Percentiles rank a stretch among this genome's conserved stretches.
These are phyloP conservation scores for Tagetes erecta DNA, from an alignment of 129 eudicot genomes.

Conservation along the genomic window DNA sequence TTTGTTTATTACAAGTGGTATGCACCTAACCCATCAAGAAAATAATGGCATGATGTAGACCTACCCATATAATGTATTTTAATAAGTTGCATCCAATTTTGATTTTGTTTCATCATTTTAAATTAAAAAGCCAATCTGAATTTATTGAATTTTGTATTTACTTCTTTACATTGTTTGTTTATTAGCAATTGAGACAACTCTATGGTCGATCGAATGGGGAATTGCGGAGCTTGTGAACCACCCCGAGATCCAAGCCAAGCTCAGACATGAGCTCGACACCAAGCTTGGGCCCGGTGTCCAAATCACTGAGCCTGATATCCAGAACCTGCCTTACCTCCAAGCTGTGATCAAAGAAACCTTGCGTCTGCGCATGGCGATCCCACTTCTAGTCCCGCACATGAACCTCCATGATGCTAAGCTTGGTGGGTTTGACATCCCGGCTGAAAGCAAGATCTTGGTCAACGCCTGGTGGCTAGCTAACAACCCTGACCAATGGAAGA, in stretches of 20 bases:
- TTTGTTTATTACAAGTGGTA: constrained; percentile 18
- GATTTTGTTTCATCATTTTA: neutral
- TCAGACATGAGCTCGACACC: constrained; percentile 70
- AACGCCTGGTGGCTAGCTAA: constrained; percentile 96
- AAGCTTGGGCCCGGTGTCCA: constrained; percentile 75
- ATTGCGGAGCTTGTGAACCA: constrained; percentile 88
- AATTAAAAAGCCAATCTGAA: neutral
- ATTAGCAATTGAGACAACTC: constrained; percentile 90
- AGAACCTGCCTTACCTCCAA: constrained; percentile 84
- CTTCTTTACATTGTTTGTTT: neutral
- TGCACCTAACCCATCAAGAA: constrained; percentile 21
- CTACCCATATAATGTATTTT: neutral
- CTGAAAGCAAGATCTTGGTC: constrained; percentile 85
- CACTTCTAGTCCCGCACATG: constrained; percentile 97
- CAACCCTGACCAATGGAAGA: constrained; percentile 85
- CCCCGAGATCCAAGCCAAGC: constrained; percentile 75
- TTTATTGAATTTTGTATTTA: neutral
- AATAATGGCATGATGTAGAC: neutral
- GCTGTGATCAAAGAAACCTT: constrained; percentile 96
- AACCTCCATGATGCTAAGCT: constrained; percentile 90
- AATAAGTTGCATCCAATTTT: neutral
- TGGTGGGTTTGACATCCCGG: constrained; percentile 73
- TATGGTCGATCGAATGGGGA: constrained; percentile 97
- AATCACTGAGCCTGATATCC: constrained; percentile 73
- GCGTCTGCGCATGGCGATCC: constrained; percentile 88